A percentile compares a stretch with the other conserved stretches of the same genome.
Conservation (phyloP, 345 rosid species). For the Salix koriyanagi region DNA sequence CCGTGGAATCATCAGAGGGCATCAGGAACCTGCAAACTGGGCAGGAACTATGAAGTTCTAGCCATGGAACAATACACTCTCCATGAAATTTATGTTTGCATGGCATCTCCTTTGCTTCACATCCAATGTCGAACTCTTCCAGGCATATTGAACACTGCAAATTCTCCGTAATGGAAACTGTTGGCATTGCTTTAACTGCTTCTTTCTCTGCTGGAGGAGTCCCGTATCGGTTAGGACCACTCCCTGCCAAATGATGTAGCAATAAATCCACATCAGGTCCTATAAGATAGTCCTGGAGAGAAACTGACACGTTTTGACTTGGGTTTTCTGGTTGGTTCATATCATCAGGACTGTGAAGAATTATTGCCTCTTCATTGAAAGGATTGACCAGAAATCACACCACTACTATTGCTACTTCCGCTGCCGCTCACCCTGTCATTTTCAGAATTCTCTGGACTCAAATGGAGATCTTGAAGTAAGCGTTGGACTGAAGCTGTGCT, state of each 20-base stretch:
- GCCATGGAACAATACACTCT: constrained; percentile 54
- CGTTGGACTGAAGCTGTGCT: constrained; percentile 19
- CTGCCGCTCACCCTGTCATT: constrained; percentile 9
- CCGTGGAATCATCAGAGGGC: constrained; percentile 27
- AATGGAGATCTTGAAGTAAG: constrained; percentile 26
- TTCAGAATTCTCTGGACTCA: constrained; percentile 13
- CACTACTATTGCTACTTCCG: background rate
- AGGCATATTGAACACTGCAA: constrained; percentile 46
- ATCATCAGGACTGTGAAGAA: constrained; percentile 23
- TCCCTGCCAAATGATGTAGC: constrained; percentile 40
- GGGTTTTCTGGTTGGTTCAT: constrained; percentile 10
- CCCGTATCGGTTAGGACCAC: constrained; percentile 35
- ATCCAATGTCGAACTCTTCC: constrained; percentile 56
- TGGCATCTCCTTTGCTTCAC: constrained; percentile 57
- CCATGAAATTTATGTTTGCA: constrained; percentile 61
- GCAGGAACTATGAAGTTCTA: constrained; percentile 56
- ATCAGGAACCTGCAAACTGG: constrained; percentile 52
- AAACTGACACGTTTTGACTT: constrained; percentile 5
- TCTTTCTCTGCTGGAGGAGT: constrained; percentile 35
- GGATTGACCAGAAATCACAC: constrained; percentile 37
- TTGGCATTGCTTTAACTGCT: constrained; percentile 43
- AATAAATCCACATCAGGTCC: constrained; percentile 45
- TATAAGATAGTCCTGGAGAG: constrained; percentile 33
- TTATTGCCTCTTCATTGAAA: constrained; percentile 33
- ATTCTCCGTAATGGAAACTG: constrained; percentile 17